phyloP scores from a whole-genome alignment of 139 green algal species.

The Chlorella sorokiniana region DNA sequence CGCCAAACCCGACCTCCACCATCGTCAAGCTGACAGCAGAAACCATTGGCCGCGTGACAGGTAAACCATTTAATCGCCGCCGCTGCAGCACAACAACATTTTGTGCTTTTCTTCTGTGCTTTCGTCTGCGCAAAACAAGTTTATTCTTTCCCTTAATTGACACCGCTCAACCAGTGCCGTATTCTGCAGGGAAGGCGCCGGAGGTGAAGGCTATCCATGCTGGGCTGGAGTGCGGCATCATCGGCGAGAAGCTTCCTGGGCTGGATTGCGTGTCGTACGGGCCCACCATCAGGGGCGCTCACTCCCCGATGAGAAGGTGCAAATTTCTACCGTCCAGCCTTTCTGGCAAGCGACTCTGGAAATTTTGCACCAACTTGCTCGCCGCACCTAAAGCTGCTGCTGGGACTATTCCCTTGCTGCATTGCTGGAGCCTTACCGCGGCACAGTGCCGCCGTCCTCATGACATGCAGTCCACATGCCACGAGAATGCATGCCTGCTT shows the following conservation, averaged over 20 bases:
- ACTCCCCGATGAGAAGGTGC: no score
- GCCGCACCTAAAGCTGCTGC: no score
- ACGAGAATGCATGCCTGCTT: no score
- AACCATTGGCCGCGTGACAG: conserved; percentile 44
- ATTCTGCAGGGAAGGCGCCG: conserved; percentile 22
- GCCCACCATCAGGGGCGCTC: conserved; percentile 65
- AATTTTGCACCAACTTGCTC: no score
- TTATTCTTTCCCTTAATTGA: not conserved
- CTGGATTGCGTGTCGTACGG: conserved; percentile 71
- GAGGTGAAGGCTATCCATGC: conserved; percentile 72
- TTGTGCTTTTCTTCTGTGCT: not conserved
- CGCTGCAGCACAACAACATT: not conserved
- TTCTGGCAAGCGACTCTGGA: no score
- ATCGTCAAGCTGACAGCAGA: conserved; percentile 53
- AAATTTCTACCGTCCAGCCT: no score
- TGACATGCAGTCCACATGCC: no score
- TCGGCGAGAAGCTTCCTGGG: conserved; percentile 73
- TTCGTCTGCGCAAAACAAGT: not conserved
- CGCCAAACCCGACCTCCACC: conserved; percentile 52
- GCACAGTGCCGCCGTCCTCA: no score
- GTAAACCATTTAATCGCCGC: not conserved
- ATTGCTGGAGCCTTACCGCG: no score
- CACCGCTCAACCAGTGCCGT: no score
- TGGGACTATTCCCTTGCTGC: no score
- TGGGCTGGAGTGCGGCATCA: conserved; percentile 83